Evolutionary conservation across 2,329 filamentous ascomycete genomes (phyloP), one percentile per base, ranked within the genome.

Genomic region (Phialemoniopsis sp.): DNA sequence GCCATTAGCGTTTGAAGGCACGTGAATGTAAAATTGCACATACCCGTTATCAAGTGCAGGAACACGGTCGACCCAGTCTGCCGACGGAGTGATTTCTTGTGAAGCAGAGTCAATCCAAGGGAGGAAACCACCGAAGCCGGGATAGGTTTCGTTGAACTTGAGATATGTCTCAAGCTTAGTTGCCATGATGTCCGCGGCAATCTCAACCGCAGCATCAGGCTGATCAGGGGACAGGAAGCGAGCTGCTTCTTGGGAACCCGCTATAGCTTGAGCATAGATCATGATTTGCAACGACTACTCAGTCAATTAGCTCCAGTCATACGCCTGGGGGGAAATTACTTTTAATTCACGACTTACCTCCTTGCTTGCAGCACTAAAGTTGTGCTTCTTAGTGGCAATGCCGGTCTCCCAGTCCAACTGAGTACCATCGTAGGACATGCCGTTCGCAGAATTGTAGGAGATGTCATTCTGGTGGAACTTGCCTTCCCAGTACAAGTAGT

Each of bases 211-310:
- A 3, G 48, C 43, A 7, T 50, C 39, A 5, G 57, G 55, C 13
- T 60, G 40, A 7, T 56, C 39, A 0, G 63, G 63, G 3, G 59
- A 58, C 19, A 68, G 46, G 40, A 66, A 67, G 14, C 56, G 56
- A 8, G 63, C 64, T 4, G 65, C 66, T 34, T 62, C 51, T 5
- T 45, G 45, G 2, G 57, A 60, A 0, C 64, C 65, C 4, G 58
- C 47, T 19, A 69, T 55, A 18, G 61, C 63, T 32, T 64, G 63
- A 1, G 66, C 52, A 35, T 67, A 66, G 5, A 68, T 52, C 62
- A 68, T 68, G 13, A 69, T 57, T 45, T 68, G 64, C 1, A 68
- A 54, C 5, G 63, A 55, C 63, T 65, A n/a, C n/a, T n/a, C n/a
- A n/a, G n/a, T n/a, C n/a, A n/a, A n/a, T n/a, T n/a, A n/a, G n/a